Percentiles rank a stretch among this genome's conserved stretches.
Evolutionary conservation across 2,329 filamentous ascomycete genomes (phyloP).

Genomic region (Pyrenophora graminea): DNA sequence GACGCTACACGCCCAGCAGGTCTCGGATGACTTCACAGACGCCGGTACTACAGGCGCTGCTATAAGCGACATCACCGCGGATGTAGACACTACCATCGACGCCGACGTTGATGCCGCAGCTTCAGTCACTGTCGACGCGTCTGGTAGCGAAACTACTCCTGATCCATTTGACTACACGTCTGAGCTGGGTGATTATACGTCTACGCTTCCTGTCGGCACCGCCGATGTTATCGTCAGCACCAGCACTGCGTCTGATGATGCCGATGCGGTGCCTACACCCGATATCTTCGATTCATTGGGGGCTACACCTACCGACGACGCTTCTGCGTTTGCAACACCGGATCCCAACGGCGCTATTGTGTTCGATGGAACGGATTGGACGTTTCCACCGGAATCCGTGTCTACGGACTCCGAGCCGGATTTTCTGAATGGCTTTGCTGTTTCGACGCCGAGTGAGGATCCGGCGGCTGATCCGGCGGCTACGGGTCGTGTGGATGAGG

Average conservation of each 20-base stretch:
- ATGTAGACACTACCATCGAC: not conserved
- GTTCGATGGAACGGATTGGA: not conserved
- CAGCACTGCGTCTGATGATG: no score
- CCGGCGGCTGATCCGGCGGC: no score
- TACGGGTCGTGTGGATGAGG: no score
- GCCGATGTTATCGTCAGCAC: no score
- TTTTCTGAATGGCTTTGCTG: not conserved
- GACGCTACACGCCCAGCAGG: constrained; percentile 18
- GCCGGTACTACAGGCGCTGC: not conserved
- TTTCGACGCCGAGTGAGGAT: not conserved
- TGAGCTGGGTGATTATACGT: not conserved
- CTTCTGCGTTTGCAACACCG: not conserved
- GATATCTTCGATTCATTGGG: no score
- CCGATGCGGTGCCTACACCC: not conserved
- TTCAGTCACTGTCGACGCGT: not conserved
- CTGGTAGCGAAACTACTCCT: not conserved
- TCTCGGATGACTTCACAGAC: not conserved
- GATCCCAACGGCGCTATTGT: not conserved
- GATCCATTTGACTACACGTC: no score
- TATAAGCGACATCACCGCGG: no score
- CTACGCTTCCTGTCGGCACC: no score
- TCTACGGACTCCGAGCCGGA: not conserved
- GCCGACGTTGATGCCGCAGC: no score
- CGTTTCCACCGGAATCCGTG: not conserved
- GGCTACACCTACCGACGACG: not conserved